Evolutionary conservation across 192 early-diverging fungal genomes (phyloP).

Genomic region (Piromyces finnis): DNA sequence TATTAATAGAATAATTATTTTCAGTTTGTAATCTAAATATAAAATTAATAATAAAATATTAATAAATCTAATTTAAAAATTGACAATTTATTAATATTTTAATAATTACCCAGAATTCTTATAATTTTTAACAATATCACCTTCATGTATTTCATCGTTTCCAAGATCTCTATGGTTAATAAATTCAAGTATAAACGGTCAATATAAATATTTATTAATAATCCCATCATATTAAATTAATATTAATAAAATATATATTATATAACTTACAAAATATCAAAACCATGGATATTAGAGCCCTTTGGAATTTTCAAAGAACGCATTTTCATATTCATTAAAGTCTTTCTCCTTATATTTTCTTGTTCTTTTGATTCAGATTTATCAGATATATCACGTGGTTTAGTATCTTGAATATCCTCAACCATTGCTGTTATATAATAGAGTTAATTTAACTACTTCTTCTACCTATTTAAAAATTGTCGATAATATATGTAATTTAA

Average conservation of each 20-base stretch:
- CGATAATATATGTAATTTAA: no score
- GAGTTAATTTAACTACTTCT: no score
- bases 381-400: neutral
- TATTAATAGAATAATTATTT: conserved; percentile 11
- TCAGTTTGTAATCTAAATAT: neutral
- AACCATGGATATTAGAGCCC: neutral
- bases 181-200: no score
- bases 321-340: neutral
- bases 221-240: no score
- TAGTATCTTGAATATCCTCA: neutral
- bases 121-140: neutral
- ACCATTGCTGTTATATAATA: no score
- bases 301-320: neutral
- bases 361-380: neutral
- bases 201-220: neutral
- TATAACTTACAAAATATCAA: neutral
- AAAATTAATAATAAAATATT: no score
- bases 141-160: neutral
- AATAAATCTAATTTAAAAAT: no score
- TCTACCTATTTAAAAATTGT: no score
- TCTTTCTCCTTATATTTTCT: neutral
- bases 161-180: neutral
- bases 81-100: no score
- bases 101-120: neutral
- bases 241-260: no score